Base-by-base conservation (phyloP, 371 early-diverging fungal genomes). In the Cokeromyces recurvatus region DNA sequence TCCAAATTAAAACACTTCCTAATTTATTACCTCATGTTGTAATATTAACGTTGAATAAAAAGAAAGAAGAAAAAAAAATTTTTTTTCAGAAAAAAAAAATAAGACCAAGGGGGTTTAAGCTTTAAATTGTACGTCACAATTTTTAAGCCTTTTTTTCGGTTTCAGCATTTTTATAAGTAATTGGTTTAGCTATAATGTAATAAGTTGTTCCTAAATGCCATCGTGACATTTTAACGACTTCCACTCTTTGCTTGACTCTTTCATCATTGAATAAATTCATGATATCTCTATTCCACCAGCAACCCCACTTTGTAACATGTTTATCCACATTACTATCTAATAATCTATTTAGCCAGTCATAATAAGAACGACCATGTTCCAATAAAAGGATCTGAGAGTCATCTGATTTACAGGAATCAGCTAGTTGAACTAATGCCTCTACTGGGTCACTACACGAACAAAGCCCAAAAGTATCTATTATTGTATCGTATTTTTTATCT, bases 281-380 rank as follows among this genome's bases (percentile, higher is more conserved):
- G 46, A 92, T 75, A 55, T 89, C 89, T n/a, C 91, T 57, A 49
- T 92, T 90, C 86, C 86, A 92, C 80, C 88, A 90, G 51, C 93
- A 92, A 0, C 91, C 93, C 86, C 90, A 92, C 53, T 75, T 72
- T 40, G 68, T 55, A 9, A 86, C 89, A 66, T 91, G 93, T 19
- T 69, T 75, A 29, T 71, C 72, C 6, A 88, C 77, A 43, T 79
- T 76, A 46, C 76, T 84, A 32, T 90, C 89, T 50, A 91, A 63
- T 25, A 81, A 60, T 5, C 67, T 58, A 63, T 91, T 84, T 48
- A 90, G 54, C 70, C 79, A 87, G 14, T 67, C 74, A 61, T 78
- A 82, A 38, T 68, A 55, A 4, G 79, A 73, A 19, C 82, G 68
- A 0, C 93, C 93, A 51, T 92, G 93, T 57, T 92, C 89, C 46